Evolutionary conservation across 192 early-diverging fungal genomes (phyloP).

Genomic region (Podila horticola): DNA sequence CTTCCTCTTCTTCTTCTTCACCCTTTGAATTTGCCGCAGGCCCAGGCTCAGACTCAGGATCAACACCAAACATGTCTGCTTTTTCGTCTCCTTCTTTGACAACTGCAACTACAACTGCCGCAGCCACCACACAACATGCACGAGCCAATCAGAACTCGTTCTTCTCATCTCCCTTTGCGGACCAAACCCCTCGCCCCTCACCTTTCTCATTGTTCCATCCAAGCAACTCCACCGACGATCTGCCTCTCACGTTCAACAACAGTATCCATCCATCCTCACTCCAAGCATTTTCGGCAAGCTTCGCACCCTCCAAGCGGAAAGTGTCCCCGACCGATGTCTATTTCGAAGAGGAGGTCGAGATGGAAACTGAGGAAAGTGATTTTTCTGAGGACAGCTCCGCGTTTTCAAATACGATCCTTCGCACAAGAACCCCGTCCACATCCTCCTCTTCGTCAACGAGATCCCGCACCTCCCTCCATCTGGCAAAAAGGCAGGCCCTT

Average conservation of each 20-base stretch:
- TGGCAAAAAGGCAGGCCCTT: neutral
- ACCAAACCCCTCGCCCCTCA: constrained; percentile 14
- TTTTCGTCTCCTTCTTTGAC: neutral
- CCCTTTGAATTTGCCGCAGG: neutral
- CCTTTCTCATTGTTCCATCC: constrained; percentile 26
- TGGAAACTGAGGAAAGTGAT: neutral
- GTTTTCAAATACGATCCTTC: neutral
- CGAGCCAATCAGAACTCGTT: neutral
- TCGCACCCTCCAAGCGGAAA: constrained; percentile 1
- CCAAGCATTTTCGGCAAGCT: neutral
- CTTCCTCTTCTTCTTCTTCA: constrained; percentile 2
- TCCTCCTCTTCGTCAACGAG: neutral
- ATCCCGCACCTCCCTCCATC: neutral
- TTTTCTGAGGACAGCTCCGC: neutral
- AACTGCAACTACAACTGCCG: constrained; percentile 1
- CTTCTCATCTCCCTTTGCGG: neutral
- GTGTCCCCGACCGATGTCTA: neutral
- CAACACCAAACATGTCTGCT: neutral
- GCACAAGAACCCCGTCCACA: neutral
- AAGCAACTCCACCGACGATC: neutral
- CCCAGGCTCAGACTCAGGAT: neutral
- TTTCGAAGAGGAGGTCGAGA: neutral
- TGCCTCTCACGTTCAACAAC: neutral
- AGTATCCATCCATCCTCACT: neutral
- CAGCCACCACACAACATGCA: constrained; percentile 6